Conservation (phyloP, 495 filamentous ascomycete genomes). For the Neurospora sp. region DNA sequence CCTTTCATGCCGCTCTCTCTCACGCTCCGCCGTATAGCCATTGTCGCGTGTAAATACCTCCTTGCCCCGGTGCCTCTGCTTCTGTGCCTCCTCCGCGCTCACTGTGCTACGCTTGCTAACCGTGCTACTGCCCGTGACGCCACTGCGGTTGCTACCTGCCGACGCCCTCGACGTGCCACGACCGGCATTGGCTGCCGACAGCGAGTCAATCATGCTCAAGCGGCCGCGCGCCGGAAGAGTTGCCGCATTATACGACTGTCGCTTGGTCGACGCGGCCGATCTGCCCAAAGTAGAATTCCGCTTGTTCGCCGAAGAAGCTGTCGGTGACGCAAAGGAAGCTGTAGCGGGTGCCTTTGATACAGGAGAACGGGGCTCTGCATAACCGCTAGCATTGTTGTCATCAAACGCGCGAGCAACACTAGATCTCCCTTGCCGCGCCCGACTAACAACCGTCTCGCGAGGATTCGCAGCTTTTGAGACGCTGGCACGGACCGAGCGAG, state of each 20-base stretch:
- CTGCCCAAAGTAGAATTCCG: background rate
- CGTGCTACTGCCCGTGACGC: slow-evolving; percentile 3
- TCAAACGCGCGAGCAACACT: slow-evolving; percentile 6
- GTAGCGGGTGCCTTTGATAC: background rate
- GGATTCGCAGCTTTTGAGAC: slow-evolving; percentile 20
- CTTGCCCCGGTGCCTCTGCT: slow-evolving; percentile 44
- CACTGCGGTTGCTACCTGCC: slow-evolving; percentile 12
- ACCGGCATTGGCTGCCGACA: slow-evolving; percentile 9
- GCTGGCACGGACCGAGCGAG: slow-evolving; percentile 44
- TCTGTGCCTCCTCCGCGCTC: slow-evolving; percentile 38
- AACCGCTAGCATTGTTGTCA: slow-evolving; percentile 7
- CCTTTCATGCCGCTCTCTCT: slow-evolving; percentile 42
- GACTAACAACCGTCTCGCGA: slow-evolving; percentile 47
- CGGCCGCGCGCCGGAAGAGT: background rate
- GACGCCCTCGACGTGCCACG: slow-evolving; percentile 9
- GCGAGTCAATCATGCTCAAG: background rate
- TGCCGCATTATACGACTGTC: background rate
- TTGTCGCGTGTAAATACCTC: slow-evolving; percentile 52
- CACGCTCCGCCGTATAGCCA: slow-evolving; percentile 35
- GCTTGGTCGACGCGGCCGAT: background rate
- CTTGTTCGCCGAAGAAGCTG: slow-evolving; percentile 1
- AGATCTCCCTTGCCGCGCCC: slow-evolving; percentile 40
- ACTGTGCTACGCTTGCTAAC: slow-evolving; percentile 21
- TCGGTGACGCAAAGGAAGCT: background rate
- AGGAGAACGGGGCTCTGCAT: background rate